These are phyloP conservation scores for Penicillium goetzii DNA, from an alignment of 495 filamentous ascomycete genomes.

Conservation along the genomic window DNA sequence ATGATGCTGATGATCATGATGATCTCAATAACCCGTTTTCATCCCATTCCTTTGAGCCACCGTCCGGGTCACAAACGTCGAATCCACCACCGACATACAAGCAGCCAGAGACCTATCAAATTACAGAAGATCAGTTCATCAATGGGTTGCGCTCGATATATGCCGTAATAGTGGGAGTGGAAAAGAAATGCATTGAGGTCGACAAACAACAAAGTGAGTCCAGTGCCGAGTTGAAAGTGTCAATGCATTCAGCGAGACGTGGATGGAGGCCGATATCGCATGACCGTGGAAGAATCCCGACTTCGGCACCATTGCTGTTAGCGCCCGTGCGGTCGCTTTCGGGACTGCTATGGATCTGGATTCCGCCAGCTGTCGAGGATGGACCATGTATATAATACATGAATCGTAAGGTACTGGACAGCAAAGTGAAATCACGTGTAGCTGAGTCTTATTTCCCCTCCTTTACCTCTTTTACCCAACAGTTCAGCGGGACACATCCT, in stretches of 20 bases:
- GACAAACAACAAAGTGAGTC: conserved; percentile 59
- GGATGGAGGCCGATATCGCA: conserved; percentile 82
- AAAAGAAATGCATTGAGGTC: conserved; percentile 76
- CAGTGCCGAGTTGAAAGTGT: conserved; percentile 65
- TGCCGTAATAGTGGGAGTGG: conserved; percentile 74
- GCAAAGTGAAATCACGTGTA: no score
- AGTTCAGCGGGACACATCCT: no score
- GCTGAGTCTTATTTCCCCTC: no score
- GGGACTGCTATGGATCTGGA: no score
- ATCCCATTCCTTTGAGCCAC: conserved; percentile 9
- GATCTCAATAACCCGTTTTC: conserved; percentile 14
- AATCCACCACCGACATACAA: conserved; percentile 51
- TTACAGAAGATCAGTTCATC: conserved; percentile 75
- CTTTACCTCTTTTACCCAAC: no score
- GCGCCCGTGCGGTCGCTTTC: no score
- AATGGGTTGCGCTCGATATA: conserved; percentile 74
- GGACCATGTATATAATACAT: no score
- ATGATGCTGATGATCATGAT: conserved; percentile 9
- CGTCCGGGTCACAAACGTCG: conserved; percentile 28
- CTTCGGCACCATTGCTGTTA: no score
- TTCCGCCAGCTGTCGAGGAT: no score
- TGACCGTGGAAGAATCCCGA: conserved; percentile 82
- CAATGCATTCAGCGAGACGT: conserved; percentile 75
- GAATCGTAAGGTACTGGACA: no score
- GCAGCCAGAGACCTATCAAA: conserved; percentile 67